A percentile compares a stretch with the other conserved stretches of the same genome.
Evolutionary conservation across 345 rosid species (phyloP).

Genomic region (Euphorbia peplus): DNA sequence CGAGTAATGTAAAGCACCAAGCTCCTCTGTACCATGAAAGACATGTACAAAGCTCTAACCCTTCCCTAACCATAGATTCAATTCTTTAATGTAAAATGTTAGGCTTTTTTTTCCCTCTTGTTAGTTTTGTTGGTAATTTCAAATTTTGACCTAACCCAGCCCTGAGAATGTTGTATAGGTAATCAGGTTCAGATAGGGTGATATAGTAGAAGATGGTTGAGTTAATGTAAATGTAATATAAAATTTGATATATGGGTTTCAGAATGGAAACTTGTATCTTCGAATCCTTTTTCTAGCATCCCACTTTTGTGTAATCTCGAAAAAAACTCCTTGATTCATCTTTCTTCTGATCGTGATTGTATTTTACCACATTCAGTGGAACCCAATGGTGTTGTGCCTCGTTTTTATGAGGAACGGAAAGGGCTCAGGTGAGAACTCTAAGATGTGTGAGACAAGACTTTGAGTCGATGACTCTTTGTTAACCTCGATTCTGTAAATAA

Average conservation of each 20-base stretch:
- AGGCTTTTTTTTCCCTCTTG: neutral
- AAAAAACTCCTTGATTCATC: too few species aligned
- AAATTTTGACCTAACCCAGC: slow-evolving; percentile 37
- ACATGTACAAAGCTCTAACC: slow-evolving; percentile 54
- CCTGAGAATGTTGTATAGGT: slow-evolving; percentile 41
- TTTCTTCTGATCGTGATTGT: too few species aligned
- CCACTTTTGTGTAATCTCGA: neutral
- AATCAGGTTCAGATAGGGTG: slow-evolving; percentile 34
- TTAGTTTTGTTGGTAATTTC: slow-evolving; percentile 8
- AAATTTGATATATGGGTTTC: slow-evolving; percentile 17
- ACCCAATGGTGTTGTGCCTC: too few species aligned
- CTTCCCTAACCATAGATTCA: slow-evolving; percentile 38
- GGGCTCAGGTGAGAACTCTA: too few species aligned
- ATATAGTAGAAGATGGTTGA: slow-evolving; percentile 31
- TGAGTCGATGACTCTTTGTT: too few species aligned
- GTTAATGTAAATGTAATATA: slow-evolving; percentile 38
- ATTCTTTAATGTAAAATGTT: slow-evolving; percentile 53
- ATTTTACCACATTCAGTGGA: too few species aligned
- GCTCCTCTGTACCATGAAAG: slow-evolving; percentile 43
- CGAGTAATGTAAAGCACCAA: slow-evolving; percentile 24
- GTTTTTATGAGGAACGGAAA: too few species aligned
- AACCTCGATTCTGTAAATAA: too few species aligned
- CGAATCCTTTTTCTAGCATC: neutral
- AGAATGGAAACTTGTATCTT: slow-evolving; percentile 13
- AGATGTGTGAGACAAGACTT: too few species aligned